Percentiles rank a stretch among this genome's conserved stretches.
phyloP scores from a whole-genome alignment of 345 rosid species.

The Citrus inodora region DNA sequence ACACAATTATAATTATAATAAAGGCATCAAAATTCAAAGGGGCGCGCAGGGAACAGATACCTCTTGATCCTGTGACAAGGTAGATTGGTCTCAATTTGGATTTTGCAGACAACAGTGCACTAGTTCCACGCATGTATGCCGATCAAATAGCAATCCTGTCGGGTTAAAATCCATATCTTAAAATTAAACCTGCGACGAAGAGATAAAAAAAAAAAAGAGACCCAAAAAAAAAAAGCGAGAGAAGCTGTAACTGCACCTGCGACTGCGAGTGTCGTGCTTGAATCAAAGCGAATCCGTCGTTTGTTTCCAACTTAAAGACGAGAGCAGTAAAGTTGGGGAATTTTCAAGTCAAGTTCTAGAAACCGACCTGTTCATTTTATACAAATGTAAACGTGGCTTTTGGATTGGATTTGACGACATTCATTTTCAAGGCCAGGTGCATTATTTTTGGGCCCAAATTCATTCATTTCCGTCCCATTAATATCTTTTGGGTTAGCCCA shows the following conservation, averaged over 20 bases:
- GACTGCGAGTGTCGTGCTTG: not conserved
- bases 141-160: not conserved
- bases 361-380: not conserved
- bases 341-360: not conserved
- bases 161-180: not conserved
- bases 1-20: not conserved
- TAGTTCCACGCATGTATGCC: slow-evolving; percentile 27
- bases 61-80: slow-evolving; percentile 33
- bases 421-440: not conserved
- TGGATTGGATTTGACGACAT: not conserved
- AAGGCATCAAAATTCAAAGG: not conserved
- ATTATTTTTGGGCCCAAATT: no score
- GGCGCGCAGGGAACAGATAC: slow-evolving; percentile 4
- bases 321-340: not conserved
- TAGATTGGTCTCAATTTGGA: slow-evolving; percentile 33
- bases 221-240: no score
- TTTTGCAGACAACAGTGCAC: slow-evolving; percentile 22
- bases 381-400: no score
- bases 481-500: no score
- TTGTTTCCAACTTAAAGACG: not conserved
- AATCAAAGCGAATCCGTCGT: not conserved
- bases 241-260: no score
- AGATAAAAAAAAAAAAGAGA: no score
- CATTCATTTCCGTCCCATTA: no score
- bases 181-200: no score